These are phyloP conservation scores for Farysia itapuensis DNA, from an alignment of 1,284 basidiomycete species.

Conservation along the genomic window DNA sequence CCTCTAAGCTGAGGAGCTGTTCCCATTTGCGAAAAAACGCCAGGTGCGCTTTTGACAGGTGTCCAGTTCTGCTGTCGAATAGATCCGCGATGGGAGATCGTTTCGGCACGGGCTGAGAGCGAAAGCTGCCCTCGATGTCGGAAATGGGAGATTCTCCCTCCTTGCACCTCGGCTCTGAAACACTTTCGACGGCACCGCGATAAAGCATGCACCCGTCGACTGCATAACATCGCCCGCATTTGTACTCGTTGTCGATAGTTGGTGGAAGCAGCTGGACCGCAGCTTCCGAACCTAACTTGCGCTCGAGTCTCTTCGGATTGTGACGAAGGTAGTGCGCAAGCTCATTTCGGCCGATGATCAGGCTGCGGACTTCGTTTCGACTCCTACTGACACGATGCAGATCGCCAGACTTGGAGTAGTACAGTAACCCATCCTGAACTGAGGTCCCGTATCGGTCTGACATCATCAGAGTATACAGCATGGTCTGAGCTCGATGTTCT, in stretches of 20 bases:
- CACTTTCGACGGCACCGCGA: conserved; percentile 66
- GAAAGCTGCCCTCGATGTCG: conserved; percentile 1
- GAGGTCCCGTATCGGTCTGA: conserved; percentile 76
- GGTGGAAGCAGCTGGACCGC: conserved; percentile 65
- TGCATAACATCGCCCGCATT: conserved; percentile 79
- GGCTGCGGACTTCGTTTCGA: conserved; percentile 78
- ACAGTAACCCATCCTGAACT: conserved; percentile 75
- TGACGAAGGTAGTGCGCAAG: conserved; percentile 72
- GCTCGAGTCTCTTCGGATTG: background rate
- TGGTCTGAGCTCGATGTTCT: conserved; percentile 95
- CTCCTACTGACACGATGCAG: conserved; percentile 76
- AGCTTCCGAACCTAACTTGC: background rate
- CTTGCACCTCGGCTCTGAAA: conserved; percentile 40
- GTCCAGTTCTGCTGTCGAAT: conserved; percentile 77
- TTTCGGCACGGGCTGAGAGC: conserved; percentile 1
- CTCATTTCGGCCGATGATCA: conserved; percentile 81
- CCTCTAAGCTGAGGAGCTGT: conserved; percentile 79
- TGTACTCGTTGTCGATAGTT: conserved; percentile 78
- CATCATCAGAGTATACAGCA: conserved; percentile 91
- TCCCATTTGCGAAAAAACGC: conserved; percentile 93
- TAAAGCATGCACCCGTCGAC: conserved; percentile 91
- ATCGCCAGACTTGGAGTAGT: conserved; percentile 88
- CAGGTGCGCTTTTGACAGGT: conserved; percentile 71
- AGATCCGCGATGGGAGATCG: conserved; percentile 71
- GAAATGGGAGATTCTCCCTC: too few species aligned